Base-by-base conservation (phyloP, 2,329 filamentous ascomycete species). In the Paecilomyces fulvus region DNA sequence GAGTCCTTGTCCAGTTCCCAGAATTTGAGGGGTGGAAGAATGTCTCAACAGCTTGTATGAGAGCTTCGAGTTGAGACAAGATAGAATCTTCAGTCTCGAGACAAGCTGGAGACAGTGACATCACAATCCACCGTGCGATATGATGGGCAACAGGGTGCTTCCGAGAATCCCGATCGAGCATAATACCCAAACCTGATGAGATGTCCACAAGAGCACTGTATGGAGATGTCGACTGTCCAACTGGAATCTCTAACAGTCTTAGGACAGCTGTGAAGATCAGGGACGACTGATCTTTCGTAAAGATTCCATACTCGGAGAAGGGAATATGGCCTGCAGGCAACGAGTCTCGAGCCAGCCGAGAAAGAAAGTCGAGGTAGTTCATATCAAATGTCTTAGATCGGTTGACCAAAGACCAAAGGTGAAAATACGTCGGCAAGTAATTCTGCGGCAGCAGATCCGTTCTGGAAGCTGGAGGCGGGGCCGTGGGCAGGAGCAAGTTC, bases 11-110 rank as follows among this genome's bases (percentile, higher is more conserved):
- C 94, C 94, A 99, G 12, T 79, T 79, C 12, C 94, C 94, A 54
- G 92, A 89, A 71, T 99, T 99, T 2, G 94, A 99, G 1, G 94
- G 94, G 66, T 99, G 94, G 79, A 96, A 99, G 73, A 99, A 99
- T 0, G 94, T 99, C 72, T 99, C 94, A 51, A 97, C 88, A 2
- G 92, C 94, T 71, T 97, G 89, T 63, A 99, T 88, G 54, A 99
- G 79, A 0, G 90, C 92, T 71, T 99, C 92, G 4, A 99, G 81
- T 61, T 89, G 90, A 31, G 87, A 84, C 65, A 99, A 75, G 49
- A 95, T 84, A 0, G 92, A 97, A 55, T 87, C 86, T 30, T 87
- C 80, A n/a, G 84, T 79, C 48, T 89, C 83, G 52, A 95, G 76
- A 65, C 90, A 94, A 50, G 85, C 79, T 1, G 94, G 92, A 1